Percentiles rank a stretch among this genome's conserved stretches.
These are phyloP conservation scores for Psilocybe mexicana DNA, from an alignment of 1,284 basidiomycete genomes.

Conservation along the genomic window DNA sequence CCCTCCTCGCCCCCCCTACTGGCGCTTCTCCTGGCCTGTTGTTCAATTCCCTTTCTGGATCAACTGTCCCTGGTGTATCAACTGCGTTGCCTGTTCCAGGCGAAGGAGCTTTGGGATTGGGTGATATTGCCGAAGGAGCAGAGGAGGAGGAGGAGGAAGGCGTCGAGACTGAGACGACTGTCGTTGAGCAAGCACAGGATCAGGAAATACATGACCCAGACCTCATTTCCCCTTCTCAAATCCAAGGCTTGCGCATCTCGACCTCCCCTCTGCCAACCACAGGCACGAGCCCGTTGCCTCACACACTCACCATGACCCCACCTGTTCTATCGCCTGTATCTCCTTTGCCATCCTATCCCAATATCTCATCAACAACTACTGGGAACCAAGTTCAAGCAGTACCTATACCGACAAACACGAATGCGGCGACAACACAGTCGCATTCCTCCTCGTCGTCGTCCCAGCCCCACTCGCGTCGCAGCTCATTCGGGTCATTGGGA, in stretches of 20 bases:
- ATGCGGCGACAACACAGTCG: no score
- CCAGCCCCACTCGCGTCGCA: conserved; percentile 28
- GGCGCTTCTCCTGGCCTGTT: conserved; percentile 4
- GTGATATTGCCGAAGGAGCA: conserved; percentile 55
- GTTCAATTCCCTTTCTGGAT: neutral
- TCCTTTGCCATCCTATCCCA: conserved; percentile 30
- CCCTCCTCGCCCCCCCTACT: conserved; percentile 27
- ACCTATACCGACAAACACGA: no score
- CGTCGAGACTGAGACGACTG: neutral
- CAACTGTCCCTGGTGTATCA: conserved; percentile 39
- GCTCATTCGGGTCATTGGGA: conserved; percentile 31
- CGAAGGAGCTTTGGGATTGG: conserved; percentile 36
- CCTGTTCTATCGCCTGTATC: conserved; percentile 28
- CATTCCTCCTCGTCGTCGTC: neutral
- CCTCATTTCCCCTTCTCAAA: conserved; percentile 40
- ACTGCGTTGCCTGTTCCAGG: conserved; percentile 22
- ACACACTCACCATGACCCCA: neutral
- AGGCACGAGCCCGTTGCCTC: conserved; percentile 6
- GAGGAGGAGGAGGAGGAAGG: conserved; percentile 32
- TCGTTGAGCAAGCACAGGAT: neutral
- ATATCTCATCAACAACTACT: neutral
- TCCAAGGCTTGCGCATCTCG: conserved; percentile 63
- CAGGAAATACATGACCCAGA: conserved; percentile 21
- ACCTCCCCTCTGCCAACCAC: conserved; percentile 34
- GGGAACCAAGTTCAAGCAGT: neutral